Evolutionary conservation across 23 red algal species (phyloP).

Genomic region (Agarophyton chilense): DNA sequence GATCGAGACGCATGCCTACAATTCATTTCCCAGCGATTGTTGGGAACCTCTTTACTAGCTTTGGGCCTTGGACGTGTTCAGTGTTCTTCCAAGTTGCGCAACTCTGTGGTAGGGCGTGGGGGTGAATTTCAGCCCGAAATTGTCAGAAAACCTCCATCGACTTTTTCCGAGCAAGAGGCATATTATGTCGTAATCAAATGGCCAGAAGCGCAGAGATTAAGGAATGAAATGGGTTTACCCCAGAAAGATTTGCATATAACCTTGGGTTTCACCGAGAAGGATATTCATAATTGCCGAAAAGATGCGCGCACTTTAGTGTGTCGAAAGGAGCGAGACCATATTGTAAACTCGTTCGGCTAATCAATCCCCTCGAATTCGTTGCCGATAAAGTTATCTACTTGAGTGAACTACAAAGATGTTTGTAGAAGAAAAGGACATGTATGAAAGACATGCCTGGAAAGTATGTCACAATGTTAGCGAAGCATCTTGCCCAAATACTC

Average conservation of each 20-base stretch:
- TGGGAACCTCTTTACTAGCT: neutral
- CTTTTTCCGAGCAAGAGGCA: neutral
- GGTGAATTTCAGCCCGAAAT: neutral
- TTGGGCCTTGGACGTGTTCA: constrained; percentile 15
- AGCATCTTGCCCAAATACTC: neutral
- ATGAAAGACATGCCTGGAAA: no score
- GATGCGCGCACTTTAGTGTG: constrained; percentile 41
- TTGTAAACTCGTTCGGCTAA: neutral
- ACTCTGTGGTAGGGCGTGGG: neutral
- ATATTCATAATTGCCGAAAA: constrained; percentile 57
- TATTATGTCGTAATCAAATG: constrained; percentile 66
- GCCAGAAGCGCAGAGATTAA: constrained; percentile 40
- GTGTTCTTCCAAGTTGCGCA: neutral
- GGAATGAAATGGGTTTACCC: constrained; percentile 41
- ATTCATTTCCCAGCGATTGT: neutral
- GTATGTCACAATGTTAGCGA: no score
- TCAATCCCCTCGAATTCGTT: no score
- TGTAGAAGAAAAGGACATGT: no score
- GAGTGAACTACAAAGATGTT: no score
- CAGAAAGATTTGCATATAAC: constrained; percentile 63
- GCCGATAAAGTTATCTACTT: no score
- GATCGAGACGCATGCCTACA: neutral
- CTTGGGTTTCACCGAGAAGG: constrained; percentile 63
- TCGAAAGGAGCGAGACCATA: neutral
- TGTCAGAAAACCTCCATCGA: neutral